phyloP scores from a whole-genome alignment of 2,329 filamentous ascomycete species.

The Colletotrichum spinosum region DNA sequence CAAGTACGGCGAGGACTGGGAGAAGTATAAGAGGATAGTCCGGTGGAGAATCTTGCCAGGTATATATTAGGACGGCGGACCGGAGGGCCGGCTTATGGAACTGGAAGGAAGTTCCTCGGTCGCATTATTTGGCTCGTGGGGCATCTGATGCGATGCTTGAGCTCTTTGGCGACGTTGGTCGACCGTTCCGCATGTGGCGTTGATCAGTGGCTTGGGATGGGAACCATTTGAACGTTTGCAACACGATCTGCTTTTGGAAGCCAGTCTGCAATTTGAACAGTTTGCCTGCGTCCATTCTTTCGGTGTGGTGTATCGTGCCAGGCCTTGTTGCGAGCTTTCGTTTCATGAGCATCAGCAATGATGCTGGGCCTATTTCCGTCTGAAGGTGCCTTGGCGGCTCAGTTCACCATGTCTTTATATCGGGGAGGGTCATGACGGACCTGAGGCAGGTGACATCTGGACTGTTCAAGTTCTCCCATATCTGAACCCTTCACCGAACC shows the following conservation, averaged over 20 bases:
- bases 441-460: no score
- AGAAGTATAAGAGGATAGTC: slow-evolving; percentile 86
- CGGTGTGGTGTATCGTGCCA: no score
- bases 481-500: not conserved
- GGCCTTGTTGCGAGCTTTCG: no score
- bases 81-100: slow-evolving; percentile 13
- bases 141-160: not conserved
- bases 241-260: no score
- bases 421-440: no score
- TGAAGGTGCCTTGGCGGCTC: no score
- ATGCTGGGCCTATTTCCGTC: no score
- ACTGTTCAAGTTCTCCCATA: no score
- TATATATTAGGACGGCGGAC: slow-evolving; percentile 71
- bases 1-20: slow-evolving; percentile 96
- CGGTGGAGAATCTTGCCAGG: slow-evolving; percentile 86
- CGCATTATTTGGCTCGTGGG: slow-evolving; percentile 15
- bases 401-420: no score
- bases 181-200: slow-evolving; percentile 24
- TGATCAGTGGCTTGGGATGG: not conserved
- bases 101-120: not conserved
- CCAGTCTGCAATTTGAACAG: no score
- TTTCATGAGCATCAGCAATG: no score
- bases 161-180: not conserved
- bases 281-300: no score
- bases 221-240: not conserved